phyloP scores from a whole-genome alignment of 108 stramenopile species.

The Fragilaria crotonensis region DNA sequence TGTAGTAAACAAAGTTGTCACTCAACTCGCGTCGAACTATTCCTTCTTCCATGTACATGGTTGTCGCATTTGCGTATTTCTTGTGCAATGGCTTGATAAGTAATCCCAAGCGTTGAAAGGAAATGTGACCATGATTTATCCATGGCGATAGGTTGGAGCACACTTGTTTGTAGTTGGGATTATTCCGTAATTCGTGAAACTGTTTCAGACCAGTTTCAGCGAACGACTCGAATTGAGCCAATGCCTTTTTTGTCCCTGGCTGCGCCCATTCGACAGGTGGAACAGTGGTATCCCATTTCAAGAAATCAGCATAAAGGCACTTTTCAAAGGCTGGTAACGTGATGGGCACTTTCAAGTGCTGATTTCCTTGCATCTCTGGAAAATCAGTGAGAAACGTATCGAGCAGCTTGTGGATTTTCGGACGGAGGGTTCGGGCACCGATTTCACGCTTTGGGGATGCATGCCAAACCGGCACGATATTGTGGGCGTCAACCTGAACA shows the following conservation, averaged over 20 bases:
- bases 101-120: constrained; percentile 77
- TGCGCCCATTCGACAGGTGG: constrained; percentile 37
- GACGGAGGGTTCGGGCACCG: constrained; percentile 94
- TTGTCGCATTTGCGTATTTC: constrained; percentile 56
- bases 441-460: constrained; percentile 89
- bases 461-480: constrained; percentile 95
- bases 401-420: constrained; percentile 84
- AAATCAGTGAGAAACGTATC: constrained; percentile 63
- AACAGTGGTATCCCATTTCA: constrained; percentile 61
- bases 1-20: constrained; percentile 96
- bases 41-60: constrained; percentile 92
- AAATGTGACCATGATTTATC: constrained; percentile 83
- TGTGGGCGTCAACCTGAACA: constrained; percentile 96
- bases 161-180: constrained; percentile 74
- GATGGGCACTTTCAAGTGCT: constrained; percentile 24
- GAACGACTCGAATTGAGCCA: constrained; percentile 72
- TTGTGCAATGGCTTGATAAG: constrained; percentile 59
- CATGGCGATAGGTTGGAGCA: constrained; percentile 87
- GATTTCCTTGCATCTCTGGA: constrained; percentile 58
- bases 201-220: constrained; percentile 42
- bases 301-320: constrained; percentile 27
- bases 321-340: constrained; percentile 30
- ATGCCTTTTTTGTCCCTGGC: constrained; percentile 71
- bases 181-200: constrained; percentile 84
- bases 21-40: constrained; percentile 92